Percentiles rank a stretch among this genome's conserved stretches.
Conservation (phyloP, 1,284 basidiomycete species). For the Malassezia slooffiae region DNA sequence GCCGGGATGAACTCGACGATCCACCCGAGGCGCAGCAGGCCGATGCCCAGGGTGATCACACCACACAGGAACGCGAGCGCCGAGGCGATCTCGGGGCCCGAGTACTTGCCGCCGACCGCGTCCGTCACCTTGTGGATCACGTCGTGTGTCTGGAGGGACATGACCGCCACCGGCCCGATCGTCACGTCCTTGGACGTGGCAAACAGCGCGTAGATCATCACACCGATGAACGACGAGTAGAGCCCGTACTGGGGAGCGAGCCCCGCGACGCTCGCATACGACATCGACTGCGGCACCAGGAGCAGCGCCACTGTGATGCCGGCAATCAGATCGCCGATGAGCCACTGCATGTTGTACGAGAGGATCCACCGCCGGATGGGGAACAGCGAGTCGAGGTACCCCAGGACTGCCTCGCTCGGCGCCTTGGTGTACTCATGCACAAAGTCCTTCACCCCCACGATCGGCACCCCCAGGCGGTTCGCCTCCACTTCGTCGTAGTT, state of each 20-base stretch:
- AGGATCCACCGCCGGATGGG: constrained; percentile 46
- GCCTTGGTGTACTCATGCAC: constrained; percentile 21
- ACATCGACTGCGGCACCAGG: constrained; percentile 48
- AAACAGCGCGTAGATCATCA: constrained; percentile 56
- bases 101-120: constrained; percentile 13
- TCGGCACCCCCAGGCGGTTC: constrained; percentile 38
- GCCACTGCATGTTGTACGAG: constrained; percentile 47
- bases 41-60: constrained; percentile 82
- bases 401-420: constrained; percentile 18
- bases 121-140: constrained; percentile 28
- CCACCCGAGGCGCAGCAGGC: constrained; percentile 84
- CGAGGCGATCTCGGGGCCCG: constrained; percentile 64
- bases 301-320: constrained; percentile 48
- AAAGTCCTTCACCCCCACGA: constrained; percentile 38
- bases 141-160: constrained; percentile 80
- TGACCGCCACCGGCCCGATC: constrained; percentile 59
- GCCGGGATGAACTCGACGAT: constrained; percentile 86
- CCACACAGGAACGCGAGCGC: constrained; percentile 78
- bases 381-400: constrained; percentile 42
- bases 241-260: constrained; percentile 79
- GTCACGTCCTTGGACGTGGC: constrained; percentile 47
- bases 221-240: constrained; percentile 88
- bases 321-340: constrained; percentile 46
- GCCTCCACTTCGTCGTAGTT: constrained; percentile 39
- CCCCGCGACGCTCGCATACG: constrained; percentile 64